Evolutionary conservation across 108 stramenopile species (phyloP).

Genomic region (Skeletonema tropicum): DNA sequence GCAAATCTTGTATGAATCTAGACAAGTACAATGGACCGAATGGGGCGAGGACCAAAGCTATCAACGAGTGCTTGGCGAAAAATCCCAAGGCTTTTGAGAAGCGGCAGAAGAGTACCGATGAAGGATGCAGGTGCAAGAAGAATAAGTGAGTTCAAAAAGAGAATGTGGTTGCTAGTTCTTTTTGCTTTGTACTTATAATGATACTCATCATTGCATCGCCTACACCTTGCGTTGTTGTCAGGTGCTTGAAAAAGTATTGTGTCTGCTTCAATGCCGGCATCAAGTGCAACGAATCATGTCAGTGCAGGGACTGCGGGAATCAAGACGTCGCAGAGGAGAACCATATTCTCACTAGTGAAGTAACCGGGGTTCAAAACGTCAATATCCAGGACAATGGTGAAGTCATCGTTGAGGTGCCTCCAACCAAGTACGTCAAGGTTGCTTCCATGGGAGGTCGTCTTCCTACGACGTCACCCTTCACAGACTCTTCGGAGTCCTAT

Average conservation of each 20-base stretch:
- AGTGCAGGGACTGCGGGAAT: conserved; percentile 51
- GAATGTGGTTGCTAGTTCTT: background rate
- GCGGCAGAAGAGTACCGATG: conserved; percentile 38
- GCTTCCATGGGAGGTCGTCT: background rate
- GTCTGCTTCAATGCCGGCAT: conserved; percentile 51
- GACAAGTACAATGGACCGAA: conserved; percentile 27
- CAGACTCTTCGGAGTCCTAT: background rate
- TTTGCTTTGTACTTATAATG: background rate
- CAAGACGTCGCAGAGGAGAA: background rate
- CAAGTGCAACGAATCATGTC: conserved; percentile 47
- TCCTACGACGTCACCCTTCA: background rate
- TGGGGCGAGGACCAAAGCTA: conserved; percentile 55
- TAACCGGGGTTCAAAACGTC: background rate
- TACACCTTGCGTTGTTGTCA: conserved; percentile 5
- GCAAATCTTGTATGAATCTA: conserved; percentile 64
- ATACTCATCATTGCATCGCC: background rate
- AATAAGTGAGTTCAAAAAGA: conserved; percentile 46
- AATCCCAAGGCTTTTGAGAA: conserved; percentile 66
- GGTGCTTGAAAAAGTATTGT: conserved; percentile 77
- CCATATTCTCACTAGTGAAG: background rate
- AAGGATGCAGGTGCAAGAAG: conserved; percentile 68
- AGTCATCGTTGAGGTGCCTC: background rate
- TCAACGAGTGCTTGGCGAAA: conserved; percentile 46
- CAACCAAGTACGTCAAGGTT: conserved; percentile 4
- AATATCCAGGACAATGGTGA: background rate